phyloP scores from a whole-genome alignment of 495 filamentous ascomycete genomes.

The Aspergillus avenaceus region DNA sequence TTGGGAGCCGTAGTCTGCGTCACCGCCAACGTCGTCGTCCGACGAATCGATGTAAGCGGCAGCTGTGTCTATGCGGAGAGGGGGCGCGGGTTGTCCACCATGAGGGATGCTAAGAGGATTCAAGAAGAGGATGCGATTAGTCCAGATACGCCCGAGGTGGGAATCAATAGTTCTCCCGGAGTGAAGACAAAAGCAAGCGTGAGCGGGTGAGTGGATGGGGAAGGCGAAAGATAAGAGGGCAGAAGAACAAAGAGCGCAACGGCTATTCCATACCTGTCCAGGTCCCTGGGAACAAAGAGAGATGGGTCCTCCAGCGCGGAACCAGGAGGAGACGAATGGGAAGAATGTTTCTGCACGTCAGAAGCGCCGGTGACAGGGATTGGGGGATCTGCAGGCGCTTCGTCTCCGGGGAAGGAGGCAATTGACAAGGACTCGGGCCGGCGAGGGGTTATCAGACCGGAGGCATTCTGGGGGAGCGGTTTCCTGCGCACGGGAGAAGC shows the following conservation, averaged over 20 bases:
- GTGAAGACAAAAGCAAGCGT: slow-evolving; percentile 4
- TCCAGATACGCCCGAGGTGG: slow-evolving; percentile 14
- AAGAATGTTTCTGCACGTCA: slow-evolving; percentile 7
- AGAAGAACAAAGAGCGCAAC: slow-evolving; percentile 12
- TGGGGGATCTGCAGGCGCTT: slow-evolving; percentile 22
- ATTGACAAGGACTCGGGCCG: slow-evolving; percentile 22
- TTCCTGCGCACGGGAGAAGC: slow-evolving; percentile 33
- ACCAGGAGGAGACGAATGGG: slow-evolving; percentile 12
- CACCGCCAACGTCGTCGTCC: slow-evolving; percentile 31
- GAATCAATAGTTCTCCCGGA: slow-evolving; percentile 3
- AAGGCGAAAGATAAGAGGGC: slow-evolving; percentile 9
- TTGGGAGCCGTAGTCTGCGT: slow-evolving; percentile 28
- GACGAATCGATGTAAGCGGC: slow-evolving; percentile 20
- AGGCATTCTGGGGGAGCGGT: slow-evolving; percentile 33
- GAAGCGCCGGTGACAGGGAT: slow-evolving; percentile 13
- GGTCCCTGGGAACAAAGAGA: slow-evolving; percentile 32
- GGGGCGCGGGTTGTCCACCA: slow-evolving; percentile 25
- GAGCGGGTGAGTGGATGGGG: slow-evolving; percentile 11
- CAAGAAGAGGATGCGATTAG: slow-evolving; percentile 27
- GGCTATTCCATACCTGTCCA: slow-evolving; percentile 40
- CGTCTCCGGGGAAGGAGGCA: slow-evolving; percentile 26
- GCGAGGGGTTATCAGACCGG: slow-evolving; percentile 26
- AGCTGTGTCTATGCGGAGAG: slow-evolving; percentile 37
- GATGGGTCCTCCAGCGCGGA: slow-evolving; percentile 30
- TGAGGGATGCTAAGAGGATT: slow-evolving; percentile 35